A percentile compares a stretch with the other conserved stretches of the same genome.
Conservation (phyloP, 805 yeast species). For the Cyberlindnera bimundalis region DNA sequence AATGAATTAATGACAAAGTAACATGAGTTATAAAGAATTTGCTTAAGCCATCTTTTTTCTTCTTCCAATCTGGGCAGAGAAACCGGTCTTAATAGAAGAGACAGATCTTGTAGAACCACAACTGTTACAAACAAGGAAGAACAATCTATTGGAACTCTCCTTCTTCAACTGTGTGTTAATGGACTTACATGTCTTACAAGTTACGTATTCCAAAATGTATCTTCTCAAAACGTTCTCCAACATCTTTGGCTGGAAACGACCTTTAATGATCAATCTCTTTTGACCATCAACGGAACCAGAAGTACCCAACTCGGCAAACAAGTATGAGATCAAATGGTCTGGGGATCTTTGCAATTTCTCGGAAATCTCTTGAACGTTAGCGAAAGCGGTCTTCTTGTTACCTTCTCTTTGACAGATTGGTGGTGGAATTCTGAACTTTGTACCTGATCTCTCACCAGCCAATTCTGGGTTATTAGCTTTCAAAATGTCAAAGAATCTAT, state of each 20-base stretch:
- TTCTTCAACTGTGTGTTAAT: conserved; percentile 94
- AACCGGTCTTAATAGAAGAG: conserved; percentile 97
- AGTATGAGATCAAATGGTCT: conserved; percentile 93
- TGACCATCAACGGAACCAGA: conserved; percentile 99
- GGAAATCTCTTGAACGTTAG: conserved; percentile 92
- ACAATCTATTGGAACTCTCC: conserved; percentile 94
- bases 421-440: conserved; percentile 95
- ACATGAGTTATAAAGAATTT: too few relatives aligned
- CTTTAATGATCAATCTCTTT: conserved; percentile 94
- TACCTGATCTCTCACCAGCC: conserved; percentile 92
- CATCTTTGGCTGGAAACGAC: conserved; percentile 97
- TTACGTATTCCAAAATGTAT: conserved; percentile 94
- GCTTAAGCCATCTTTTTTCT: conserved; percentile 56
- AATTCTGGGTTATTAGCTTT: conserved; percentile 95
- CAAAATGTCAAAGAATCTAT: conserved; percentile 81
- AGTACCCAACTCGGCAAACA: conserved; percentile 99
- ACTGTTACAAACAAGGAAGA: conserved; percentile 94
- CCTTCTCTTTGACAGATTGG: conserved; percentile 98
- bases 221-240: conserved; percentile 95
- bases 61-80: conserved; percentile 95
- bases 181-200: conserved; percentile 98
- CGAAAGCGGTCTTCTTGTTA: conserved; percentile 90
- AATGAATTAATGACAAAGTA: background rate
- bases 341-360: conserved; percentile 94
- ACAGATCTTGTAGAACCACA: conserved; percentile 98